Evolutionary conservation across 2,329 filamentous ascomycete genomes (phyloP).

Genomic region (Penicillium italicum): DNA sequence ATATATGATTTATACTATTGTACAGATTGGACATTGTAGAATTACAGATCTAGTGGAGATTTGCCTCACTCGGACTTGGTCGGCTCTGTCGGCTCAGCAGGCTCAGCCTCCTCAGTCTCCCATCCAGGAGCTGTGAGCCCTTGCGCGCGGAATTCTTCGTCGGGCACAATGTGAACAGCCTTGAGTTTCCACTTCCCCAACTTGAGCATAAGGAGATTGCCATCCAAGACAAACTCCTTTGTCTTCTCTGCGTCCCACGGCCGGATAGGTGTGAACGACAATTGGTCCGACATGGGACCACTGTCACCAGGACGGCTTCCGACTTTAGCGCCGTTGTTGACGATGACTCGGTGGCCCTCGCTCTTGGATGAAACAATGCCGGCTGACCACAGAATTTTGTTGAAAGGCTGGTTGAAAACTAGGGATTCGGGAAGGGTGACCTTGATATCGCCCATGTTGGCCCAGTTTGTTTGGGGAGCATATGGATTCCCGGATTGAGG

Average conservation of each 20-base stretch:
- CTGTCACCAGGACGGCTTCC: slow-evolving; percentile 41
- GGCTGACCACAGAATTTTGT: slow-evolving; percentile 50
- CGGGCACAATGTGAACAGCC: slow-evolving; percentile 53
- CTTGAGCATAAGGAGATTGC: slow-evolving; percentile 52
- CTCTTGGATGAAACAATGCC: slow-evolving; percentile 51
- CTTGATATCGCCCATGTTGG: slow-evolving; percentile 37
- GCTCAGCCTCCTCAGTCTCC: slow-evolving; percentile 30
- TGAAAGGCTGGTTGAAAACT: slow-evolving; percentile 47
- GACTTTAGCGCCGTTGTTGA: slow-evolving; percentile 51
- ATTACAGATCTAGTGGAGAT: slow-evolving; percentile 7
- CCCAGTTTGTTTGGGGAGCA: slow-evolving; percentile 39
- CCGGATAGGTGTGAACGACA: slow-evolving; percentile 52
- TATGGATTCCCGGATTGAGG: slow-evolving; percentile 38
- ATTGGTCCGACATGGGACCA: slow-evolving; percentile 41
- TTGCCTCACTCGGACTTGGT: slow-evolving; percentile 2
- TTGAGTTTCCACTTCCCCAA: slow-evolving; percentile 60
- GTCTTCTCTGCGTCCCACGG: slow-evolving; percentile 43
- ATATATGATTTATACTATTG: slow-evolving; percentile 8
- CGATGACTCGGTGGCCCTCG: slow-evolving; percentile 51
- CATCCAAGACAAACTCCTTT: slow-evolving; percentile 50
- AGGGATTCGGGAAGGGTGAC: slow-evolving; percentile 50
- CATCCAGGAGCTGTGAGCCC: slow-evolving; percentile 51
- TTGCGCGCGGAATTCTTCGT: slow-evolving; percentile 49
- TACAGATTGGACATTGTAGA: slow-evolving; percentile 10
- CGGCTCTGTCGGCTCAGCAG: background rate